These are phyloP conservation scores for Daldinia childiae DNA, from an alignment of 495 filamentous ascomycete species.

Conservation along the genomic window DNA sequence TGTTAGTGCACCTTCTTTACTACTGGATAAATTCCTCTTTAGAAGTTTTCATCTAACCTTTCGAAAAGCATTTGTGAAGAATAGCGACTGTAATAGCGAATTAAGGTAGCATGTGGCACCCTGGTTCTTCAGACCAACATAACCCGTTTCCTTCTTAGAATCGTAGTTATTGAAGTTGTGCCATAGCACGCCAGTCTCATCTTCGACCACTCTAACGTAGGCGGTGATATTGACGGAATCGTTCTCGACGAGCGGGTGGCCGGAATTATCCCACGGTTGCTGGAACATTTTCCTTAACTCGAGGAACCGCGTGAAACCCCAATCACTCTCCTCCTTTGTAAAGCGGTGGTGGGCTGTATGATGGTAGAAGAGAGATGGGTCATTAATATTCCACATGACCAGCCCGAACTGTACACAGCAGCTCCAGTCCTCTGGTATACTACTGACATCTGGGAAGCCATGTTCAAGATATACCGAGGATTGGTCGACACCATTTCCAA, in stretches of 20 bases:
- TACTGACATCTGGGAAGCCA: conserved; percentile 71
- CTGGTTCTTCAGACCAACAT: conserved; percentile 96
- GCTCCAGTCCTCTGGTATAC: conserved; percentile 85
- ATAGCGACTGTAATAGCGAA: conserved; percentile 94
- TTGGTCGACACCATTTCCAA: conserved; percentile 89
- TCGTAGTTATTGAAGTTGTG: conserved; percentile 99
- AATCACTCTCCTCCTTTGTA: conserved; percentile 95
- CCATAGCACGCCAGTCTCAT: conserved; percentile 99
- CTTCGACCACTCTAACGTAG: conserved; percentile 92
- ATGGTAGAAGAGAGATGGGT: conserved; percentile 77
- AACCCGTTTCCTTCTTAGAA: conserved; percentile 97
- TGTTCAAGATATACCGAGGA: conserved; percentile 98
- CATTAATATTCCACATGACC: conserved; percentile 91
- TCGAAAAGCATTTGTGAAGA: conserved; percentile 96
- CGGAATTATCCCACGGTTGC: conserved; percentile 64
- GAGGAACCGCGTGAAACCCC: conserved; percentile 95
- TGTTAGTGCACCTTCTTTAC: conserved; percentile 13
- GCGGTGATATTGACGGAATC: conserved; percentile 88
- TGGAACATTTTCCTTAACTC: conserved; percentile 86
- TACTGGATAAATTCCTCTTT: neutral
- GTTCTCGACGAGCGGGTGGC: conserved; percentile 87
- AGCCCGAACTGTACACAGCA: conserved; percentile 95
- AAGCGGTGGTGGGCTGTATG: conserved; percentile 87
- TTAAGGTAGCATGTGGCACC: conserved; percentile 99
- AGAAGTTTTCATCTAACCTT: conserved; percentile 65